These are phyloP conservation scores for Lichtheimia hyalospora DNA, from an alignment of 371 early-diverging fungal species.

Conservation along the genomic window DNA sequence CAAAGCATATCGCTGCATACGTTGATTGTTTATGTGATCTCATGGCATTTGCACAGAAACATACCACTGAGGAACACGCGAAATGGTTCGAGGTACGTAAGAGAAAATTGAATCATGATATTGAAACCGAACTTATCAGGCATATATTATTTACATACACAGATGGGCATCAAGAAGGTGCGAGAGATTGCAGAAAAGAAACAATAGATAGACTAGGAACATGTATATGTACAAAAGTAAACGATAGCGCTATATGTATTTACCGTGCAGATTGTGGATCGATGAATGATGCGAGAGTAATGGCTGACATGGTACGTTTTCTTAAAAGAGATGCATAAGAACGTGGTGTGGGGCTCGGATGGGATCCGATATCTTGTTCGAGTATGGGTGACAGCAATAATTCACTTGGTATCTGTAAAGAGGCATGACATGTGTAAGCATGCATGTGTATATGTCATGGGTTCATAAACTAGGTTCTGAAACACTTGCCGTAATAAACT, in stretches of 20 bases:
- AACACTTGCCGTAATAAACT: constrained; percentile 60
- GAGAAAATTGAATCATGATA: no score
- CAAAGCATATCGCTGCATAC: constrained; percentile 7
- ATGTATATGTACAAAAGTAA: neutral
- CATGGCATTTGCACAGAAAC: constrained; percentile 28
- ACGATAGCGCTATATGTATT: neutral
- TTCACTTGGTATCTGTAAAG: neutral
- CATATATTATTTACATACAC: neutral
- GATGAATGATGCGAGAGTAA: neutral
- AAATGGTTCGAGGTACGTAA: constrained; percentile 42
- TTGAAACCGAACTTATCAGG: neutral
- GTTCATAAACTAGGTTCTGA: neutral
- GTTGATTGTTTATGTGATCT: constrained; percentile 20
- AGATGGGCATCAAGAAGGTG: constrained; percentile 12
- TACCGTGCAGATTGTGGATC: no score
- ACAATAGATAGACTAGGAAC: neutral
- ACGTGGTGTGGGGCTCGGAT: no score
- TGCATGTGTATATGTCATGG: neutral
- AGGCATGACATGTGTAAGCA: neutral
- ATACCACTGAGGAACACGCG: constrained; percentile 32
- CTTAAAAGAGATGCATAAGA: no score
- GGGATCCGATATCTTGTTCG: neutral
- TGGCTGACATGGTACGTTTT: neutral
- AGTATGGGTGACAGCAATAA: neutral
- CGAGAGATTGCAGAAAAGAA: neutral